These are phyloP conservation scores for Sclerotinia nivalis DNA, from an alignment of 2,329 filamentous ascomycete genomes.

Conservation along the genomic window DNA sequence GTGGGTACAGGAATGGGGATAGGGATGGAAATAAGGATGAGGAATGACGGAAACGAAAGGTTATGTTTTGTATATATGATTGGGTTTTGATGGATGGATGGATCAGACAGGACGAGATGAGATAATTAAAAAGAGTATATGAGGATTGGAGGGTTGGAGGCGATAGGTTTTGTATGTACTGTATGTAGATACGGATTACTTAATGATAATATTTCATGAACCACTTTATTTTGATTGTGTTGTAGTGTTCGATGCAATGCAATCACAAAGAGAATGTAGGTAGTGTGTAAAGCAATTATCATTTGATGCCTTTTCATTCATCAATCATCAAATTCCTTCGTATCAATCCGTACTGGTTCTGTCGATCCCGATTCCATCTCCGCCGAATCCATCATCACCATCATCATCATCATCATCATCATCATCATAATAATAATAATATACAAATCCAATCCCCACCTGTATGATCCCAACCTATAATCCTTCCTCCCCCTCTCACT, in stretches of 20 bases:
- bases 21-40: not conserved
- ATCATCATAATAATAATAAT: not conserved
- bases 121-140: not conserved
- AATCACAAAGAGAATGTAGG: too few relatives aligned
- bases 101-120: not conserved
- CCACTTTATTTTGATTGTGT: not conserved
- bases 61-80: slow-evolving; percentile 22
- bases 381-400: not conserved
- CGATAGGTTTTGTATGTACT: slow-evolving; percentile 15
- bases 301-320: not conserved
- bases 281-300: not conserved
- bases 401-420: not conserved
- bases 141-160: not conserved
- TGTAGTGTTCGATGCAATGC: not conserved
- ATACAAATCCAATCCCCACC: not conserved
- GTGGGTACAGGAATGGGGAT: not conserved
- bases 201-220: slow-evolving; percentile 20
- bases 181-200: slow-evolving; percentile 21
- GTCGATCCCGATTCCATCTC: not conserved
- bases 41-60: not conserved
- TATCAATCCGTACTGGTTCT: too few relatives aligned
- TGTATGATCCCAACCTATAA: too few relatives aligned
- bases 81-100: not conserved
- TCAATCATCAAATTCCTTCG: not conserved
- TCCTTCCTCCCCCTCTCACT: not conserved